Evolutionary conservation across 805 yeast genomes (phyloP).

Genomic region (Saturnispora galanensis): DNA sequence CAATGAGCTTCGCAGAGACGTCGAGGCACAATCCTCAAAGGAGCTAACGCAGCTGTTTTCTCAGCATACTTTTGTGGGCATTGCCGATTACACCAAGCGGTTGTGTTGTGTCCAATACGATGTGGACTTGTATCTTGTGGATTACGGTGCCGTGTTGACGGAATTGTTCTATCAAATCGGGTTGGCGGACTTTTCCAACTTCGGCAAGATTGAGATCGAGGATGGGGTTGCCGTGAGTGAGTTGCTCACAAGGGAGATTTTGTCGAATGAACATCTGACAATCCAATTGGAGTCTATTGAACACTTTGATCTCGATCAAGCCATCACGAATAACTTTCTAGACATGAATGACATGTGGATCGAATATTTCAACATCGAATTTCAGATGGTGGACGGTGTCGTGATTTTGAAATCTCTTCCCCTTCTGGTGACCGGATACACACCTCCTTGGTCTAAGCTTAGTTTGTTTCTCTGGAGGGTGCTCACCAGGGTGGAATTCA

Average conservation of each 20-base stretch:
- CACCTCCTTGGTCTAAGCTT: constrained; percentile 54
- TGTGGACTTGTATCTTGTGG: constrained; percentile 66
- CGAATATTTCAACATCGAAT: constrained; percentile 62
- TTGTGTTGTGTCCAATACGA: constrained; percentile 80
- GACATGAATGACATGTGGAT: constrained; percentile 66
- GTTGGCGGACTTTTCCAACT: constrained; percentile 69
- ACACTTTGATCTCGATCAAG: constrained; percentile 8
- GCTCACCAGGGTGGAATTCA: constrained; percentile 52
- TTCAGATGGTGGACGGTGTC: constrained; percentile 28
- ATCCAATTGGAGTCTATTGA: neutral
- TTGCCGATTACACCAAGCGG: constrained; percentile 63
- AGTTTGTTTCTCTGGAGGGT: constrained; percentile 58
- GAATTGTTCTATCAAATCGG: constrained; percentile 79
- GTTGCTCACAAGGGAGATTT: constrained; percentile 30
- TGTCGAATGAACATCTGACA: constrained; percentile 16
- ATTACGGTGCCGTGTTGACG: constrained; percentile 58
- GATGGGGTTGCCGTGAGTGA: constrained; percentile 25
- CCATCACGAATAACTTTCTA: constrained; percentile 10
- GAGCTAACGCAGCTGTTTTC: constrained; percentile 59
- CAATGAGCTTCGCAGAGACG: constrained; percentile 39
- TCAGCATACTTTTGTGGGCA: constrained; percentile 67
- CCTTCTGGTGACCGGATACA: constrained; percentile 50
- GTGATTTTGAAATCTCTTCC: constrained; percentile 49
- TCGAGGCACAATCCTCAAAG: constrained; percentile 37
- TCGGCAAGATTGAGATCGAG: constrained; percentile 46